These are phyloP conservation scores for Neoboletus magnificus DNA, from an alignment of 768 basidiomycete species.

Conservation along the genomic window DNA sequence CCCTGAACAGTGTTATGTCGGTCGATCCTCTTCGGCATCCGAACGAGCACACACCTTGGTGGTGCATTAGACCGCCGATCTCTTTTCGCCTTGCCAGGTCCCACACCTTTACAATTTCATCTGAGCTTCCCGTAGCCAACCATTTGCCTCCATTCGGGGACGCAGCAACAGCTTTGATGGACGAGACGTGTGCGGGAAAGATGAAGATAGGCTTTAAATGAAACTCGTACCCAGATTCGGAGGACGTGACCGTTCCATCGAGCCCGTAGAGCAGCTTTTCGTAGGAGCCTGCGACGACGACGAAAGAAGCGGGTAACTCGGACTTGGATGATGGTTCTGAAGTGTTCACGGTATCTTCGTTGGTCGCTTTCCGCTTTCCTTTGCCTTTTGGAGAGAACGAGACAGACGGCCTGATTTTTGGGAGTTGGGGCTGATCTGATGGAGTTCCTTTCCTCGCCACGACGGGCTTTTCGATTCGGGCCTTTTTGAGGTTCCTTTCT, in stretches of 20 bases:
- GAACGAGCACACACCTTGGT: constrained; percentile 62
- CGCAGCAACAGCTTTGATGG: constrained; percentile 85
- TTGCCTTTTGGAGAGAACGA: constrained; percentile 29
- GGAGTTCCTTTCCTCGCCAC: not conserved
- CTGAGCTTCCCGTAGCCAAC: constrained; percentile 93
- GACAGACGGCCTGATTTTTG: not conserved
- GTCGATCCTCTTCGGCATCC: not conserved
- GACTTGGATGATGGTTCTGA: constrained; percentile 7
- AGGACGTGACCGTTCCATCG: constrained; percentile 52
- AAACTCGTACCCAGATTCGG: constrained; percentile 33
- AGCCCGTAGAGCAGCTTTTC: constrained; percentile 95
- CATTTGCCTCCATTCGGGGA: constrained; percentile 91
- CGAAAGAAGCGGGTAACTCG: constrained; percentile 61
- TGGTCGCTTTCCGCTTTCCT: constrained; percentile 21
- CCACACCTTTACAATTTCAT: constrained; percentile 97
- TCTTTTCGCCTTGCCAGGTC: constrained; percentile 89
- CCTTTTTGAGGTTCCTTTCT: constrained; percentile 24
- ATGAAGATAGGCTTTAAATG: constrained; percentile 81
- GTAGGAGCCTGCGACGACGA: constrained; percentile 89
- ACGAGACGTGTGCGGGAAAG: constrained; percentile 95
- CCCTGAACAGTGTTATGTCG: constrained; percentile 43
- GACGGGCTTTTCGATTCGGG: constrained; percentile 18
- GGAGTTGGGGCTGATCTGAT: not conserved
- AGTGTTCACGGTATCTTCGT: not conserved
- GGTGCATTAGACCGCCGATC: constrained; percentile 91